Conservation (phyloP, 208 protist genomes). For the Angomonas desouzai region DNA sequence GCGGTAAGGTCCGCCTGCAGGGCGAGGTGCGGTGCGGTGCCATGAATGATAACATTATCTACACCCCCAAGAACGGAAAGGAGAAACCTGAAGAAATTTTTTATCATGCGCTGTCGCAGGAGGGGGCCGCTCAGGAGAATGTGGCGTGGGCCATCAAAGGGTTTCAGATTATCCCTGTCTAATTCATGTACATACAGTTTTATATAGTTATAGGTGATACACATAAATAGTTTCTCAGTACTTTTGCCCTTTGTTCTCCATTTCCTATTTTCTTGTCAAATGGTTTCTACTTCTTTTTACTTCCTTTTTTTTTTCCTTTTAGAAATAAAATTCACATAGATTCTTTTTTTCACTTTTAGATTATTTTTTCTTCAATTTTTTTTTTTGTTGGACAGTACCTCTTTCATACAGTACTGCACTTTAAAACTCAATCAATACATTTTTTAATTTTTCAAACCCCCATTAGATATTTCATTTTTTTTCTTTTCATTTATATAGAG, state of each 20-base stretch:
- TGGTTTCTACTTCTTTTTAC: neutral
- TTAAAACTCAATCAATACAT: too few relatives aligned
- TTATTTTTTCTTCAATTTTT: neutral
- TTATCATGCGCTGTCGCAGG: neutral
- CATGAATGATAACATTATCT: constrained; percentile 75
- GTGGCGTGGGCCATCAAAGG: constrained; percentile 1
- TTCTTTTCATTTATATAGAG: constrained; percentile 5
- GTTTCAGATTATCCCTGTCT: constrained; percentile 21
- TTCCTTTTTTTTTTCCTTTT: neutral
- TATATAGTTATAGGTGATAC: too few relatives aligned
- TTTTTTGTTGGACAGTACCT: neutral
- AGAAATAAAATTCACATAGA: neutral
- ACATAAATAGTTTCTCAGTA: too few relatives aligned
- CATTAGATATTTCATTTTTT: constrained; percentile 9
- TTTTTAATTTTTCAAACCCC: too few relatives aligned
- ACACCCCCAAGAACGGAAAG: constrained; percentile 20
- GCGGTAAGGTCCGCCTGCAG: constrained; percentile 63
- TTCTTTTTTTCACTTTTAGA: neutral
- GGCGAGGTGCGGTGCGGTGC: constrained; percentile 55
- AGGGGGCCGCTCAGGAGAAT: neutral
- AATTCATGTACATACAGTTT: constrained; percentile 4
- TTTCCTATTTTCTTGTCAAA: constrained; percentile 1
- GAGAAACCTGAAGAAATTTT: neutral
- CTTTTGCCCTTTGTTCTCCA: too few relatives aligned
- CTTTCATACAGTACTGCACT: too few relatives aligned